Base-by-base conservation (phyloP, 2,329 filamentous ascomycete genomes). In the Cryphonectria nitschkei region DNA sequence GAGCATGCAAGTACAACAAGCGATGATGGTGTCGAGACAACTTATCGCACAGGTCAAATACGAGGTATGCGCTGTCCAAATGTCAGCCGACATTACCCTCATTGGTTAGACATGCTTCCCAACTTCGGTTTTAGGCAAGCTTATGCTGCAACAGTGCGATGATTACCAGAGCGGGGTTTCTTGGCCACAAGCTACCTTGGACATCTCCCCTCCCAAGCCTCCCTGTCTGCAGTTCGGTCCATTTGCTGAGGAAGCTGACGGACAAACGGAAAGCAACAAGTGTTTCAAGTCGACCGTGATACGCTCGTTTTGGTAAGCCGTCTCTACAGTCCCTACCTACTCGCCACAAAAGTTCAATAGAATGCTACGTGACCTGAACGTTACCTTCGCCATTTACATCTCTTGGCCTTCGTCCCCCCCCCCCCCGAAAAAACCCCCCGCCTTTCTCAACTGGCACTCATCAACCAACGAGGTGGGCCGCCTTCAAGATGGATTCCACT, bases 21-120 rank as follows among this genome's bases (percentile, higher is more conserved):
- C 58, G 13, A 32, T 70, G 66, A 68, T 54, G 68, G 66, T 72
- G 71, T 72, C 63, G 66, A 72, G 69, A 65, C 50, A 71, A 67
- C 56, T 66, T 58, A 70, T 60, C 58, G 46, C 54, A 63, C n/a
- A 61, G 5, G 46, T 71, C 65, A 60, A 72, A 72, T 71, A 71
- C 68, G 66, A 68, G 69, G 43, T 71, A 29, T 65, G 65, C 29
- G 41, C 43, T 71, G 37, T 50, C 54, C 43, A 63, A 61, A 8
- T 60, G 68, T 70, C 71, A 72, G 71, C 68, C 63, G 37, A 65
- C 22, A 34, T 56, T 29, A 37, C 68, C 67, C 29, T 19, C 70
- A 71, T 73, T 73, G 67, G 71, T 46, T 68, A 67, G 63, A 32
- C 41, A 58, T 41, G 60, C 39, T 60, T 64, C 29, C 54, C 50